Evolutionary conservation across 495 filamentous ascomycete genomes (phyloP).

Genomic region (Bathelium albidoporum): DNA sequence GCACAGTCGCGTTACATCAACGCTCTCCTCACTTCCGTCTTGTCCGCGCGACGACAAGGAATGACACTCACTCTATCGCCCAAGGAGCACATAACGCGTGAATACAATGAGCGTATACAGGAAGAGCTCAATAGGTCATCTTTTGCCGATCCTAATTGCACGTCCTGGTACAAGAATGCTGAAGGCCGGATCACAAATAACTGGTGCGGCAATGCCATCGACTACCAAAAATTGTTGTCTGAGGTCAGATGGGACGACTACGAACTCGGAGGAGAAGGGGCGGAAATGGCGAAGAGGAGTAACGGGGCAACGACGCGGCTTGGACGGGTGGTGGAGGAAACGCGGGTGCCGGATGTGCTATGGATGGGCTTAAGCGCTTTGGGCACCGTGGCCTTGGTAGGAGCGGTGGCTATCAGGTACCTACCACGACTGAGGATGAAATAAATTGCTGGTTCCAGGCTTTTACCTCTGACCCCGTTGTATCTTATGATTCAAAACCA

Average conservation of each 20-base stretch:
- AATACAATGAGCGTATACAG: conserved; percentile 42
- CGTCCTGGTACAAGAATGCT: conserved; percentile 47
- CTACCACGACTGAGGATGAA: conserved; percentile 12
- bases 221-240: conserved; percentile 39
- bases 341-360: conserved; percentile 26
- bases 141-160: conserved; percentile 46
- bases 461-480: not conserved
- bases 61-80: conserved; percentile 34
- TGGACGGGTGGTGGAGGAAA: conserved; percentile 39
- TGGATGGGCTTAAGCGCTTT: conserved; percentile 28
- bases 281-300: conserved; percentile 24
- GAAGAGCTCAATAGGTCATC: conserved; percentile 29
- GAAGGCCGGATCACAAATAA: conserved; percentile 47
- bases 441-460: not conserved
- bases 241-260: conserved; percentile 42
- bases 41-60: conserved; percentile 31
- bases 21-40: conserved; percentile 34
- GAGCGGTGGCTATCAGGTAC: conserved; percentile 14
- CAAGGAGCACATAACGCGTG: conserved; percentile 26
- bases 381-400: conserved; percentile 23
- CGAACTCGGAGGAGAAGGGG: conserved; percentile 32
- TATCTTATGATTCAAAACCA: not conserved
- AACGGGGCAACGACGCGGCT: conserved; percentile 30
- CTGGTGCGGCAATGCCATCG: conserved; percentile 41
- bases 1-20: conserved; percentile 45